These are phyloP conservation scores for Paramyrothecium roridum DNA, from an alignment of 2,329 filamentous ascomycete species.

Conservation along the genomic window DNA sequence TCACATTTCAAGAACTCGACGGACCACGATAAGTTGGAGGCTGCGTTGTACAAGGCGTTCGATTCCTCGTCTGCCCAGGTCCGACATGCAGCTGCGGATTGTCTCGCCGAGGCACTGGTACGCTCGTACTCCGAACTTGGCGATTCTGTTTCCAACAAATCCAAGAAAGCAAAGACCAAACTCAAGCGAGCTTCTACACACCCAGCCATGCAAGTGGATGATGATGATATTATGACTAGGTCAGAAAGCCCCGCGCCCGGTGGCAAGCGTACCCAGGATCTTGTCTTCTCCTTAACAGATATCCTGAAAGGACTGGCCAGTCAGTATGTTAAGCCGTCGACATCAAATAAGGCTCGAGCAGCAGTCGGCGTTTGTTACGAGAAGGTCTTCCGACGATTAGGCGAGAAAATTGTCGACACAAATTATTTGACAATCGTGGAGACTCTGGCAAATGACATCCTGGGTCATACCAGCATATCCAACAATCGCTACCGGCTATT, in stretches of 20 bases:
- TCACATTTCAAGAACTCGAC: conserved; percentile 81
- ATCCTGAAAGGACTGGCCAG: conserved; percentile 74
- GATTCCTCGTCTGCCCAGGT: conserved; percentile 75
- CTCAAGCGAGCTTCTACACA: conserved; percentile 58
- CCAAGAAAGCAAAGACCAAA: conserved; percentile 68
- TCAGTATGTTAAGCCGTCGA: conserved; percentile 76
- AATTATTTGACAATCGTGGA: conserved; percentile 80
- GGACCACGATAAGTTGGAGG: conserved; percentile 88
- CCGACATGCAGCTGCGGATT: conserved; percentile 81
- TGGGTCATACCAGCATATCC: conserved; percentile 71
- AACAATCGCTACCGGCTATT: conserved; percentile 87
- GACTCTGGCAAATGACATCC: conserved; percentile 75
- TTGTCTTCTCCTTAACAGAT: conserved; percentile 73
- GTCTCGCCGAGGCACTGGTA: conserved; percentile 77
- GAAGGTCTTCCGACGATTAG: conserved; percentile 73
- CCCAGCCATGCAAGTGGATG: conserved; percentile 61
- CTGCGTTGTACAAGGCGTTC: conserved; percentile 78
- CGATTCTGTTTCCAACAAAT: conserved; percentile 51
- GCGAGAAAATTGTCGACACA: conserved; percentile 77
- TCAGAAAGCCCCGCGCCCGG: conserved; percentile 70
- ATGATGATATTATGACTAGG: conserved; percentile 66
- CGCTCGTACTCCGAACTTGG: conserved; percentile 62
- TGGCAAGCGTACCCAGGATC: conserved; percentile 66
- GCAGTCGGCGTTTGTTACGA: conserved; percentile 87
- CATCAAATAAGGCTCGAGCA: conserved; percentile 76